Evolutionary conservation across 2,329 filamentous ascomycete genomes (phyloP).

Genomic region (Fusarium sp.): DNA sequence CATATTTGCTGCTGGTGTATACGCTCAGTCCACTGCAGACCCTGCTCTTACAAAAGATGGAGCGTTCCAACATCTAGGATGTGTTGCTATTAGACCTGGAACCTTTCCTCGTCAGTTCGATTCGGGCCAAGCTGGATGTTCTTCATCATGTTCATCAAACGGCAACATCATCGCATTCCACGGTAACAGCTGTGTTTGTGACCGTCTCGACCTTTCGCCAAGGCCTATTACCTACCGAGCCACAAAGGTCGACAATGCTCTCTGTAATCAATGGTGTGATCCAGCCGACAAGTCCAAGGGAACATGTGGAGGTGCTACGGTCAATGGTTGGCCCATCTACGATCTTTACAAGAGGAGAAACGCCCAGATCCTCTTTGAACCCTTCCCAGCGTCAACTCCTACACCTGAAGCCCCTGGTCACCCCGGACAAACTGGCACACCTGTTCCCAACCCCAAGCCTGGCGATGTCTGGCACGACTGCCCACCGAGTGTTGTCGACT

Average conservation of each 20-base stretch:
- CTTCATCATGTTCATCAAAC: slow-evolving; percentile 37
- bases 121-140: slow-evolving; percentile 18
- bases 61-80: slow-evolving; percentile 31
- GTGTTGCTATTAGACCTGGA: slow-evolving; percentile 31
- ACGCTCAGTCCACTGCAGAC: slow-evolving; percentile 33
- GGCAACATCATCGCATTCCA: slow-evolving; percentile 40
- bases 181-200: slow-evolving; percentile 36
- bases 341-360: slow-evolving; percentile 42
- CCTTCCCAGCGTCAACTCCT: slow-evolving; percentile 16
- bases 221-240: slow-evolving; percentile 32
- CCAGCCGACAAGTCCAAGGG: slow-evolving; percentile 34
- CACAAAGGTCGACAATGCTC: slow-evolving; percentile 33
- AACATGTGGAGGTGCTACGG: slow-evolving; percentile 35
- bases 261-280: slow-evolving; percentile 38
- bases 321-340: slow-evolving; percentile 38
- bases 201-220: slow-evolving; percentile 37
- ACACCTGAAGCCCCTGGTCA: slow-evolving; percentile 16
- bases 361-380: slow-evolving; percentile 28
- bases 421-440: slow-evolving; percentile 13
- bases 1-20: slow-evolving; percentile 22
- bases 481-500: slow-evolving; percentile 34
- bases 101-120: slow-evolving; percentile 36
- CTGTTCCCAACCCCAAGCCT: slow-evolving; percentile 20
- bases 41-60: slow-evolving; percentile 18
- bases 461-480: slow-evolving; percentile 42